phyloP scores from a whole-genome alignment of 805 yeast species.

The Candida verbasci region DNA sequence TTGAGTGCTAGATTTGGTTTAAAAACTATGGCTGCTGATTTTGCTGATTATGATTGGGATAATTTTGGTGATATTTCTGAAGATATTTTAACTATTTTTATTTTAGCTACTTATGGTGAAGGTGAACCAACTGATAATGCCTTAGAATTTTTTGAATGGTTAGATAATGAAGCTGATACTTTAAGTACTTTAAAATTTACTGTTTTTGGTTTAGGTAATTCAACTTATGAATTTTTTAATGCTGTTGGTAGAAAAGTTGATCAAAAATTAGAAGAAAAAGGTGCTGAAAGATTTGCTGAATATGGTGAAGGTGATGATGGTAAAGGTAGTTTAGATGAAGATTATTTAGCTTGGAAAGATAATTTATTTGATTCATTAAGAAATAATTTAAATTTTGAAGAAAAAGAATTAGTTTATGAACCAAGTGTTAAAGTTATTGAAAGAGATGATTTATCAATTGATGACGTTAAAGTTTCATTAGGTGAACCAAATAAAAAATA shows the following conservation, averaged over 20 bases:
- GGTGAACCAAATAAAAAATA: conserved; percentile 78
- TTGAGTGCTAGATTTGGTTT: conserved; percentile 76
- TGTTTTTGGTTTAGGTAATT: conserved; percentile 90
- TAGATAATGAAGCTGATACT: conserved; percentile 54
- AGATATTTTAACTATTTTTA: conserved; percentile 56
- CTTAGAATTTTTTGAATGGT: conserved; percentile 66
- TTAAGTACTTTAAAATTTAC: conserved; percentile 61
- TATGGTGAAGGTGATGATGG: conserved; percentile 96
- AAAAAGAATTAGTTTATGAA: conserved; percentile 74
- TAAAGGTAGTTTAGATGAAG: conserved; percentile 91
- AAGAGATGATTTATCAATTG: conserved; percentile 20
- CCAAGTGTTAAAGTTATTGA: conserved; percentile 54
- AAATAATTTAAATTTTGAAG: conserved; percentile 62
- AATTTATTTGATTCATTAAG: conserved; percentile 61
- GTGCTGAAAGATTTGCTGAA: conserved; percentile 70
- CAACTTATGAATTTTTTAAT: conserved; percentile 89
- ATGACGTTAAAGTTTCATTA: conserved; percentile 34
- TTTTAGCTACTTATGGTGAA: conserved; percentile 94
- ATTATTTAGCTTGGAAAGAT: conserved; percentile 91
- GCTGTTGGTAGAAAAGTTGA: conserved; percentile 66
- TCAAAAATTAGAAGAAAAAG: conserved; percentile 50
- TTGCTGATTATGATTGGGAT: conserved; percentile 85
- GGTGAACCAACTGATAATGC: conserved; percentile 98
- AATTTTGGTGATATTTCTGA: conserved; percentile 60
- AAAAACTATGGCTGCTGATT: conserved; percentile 79